Conservation (phyloP, 2,329 filamentous ascomycete species). For the Cadophora malorum region DNA sequence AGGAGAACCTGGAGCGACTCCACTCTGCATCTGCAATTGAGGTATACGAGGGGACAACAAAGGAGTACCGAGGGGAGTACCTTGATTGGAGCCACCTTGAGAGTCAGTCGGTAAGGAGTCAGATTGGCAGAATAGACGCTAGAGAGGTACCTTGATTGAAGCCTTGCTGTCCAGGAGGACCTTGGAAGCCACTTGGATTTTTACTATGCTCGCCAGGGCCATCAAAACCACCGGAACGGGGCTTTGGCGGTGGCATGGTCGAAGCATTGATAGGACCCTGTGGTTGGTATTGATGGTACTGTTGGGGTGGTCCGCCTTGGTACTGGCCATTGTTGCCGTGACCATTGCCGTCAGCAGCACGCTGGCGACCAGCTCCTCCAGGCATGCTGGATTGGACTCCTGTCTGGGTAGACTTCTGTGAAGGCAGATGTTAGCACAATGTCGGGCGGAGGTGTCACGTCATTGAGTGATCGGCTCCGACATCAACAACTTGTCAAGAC, state of each 20-base stretch:
- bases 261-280: background rate
- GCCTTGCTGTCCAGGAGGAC: constrained; percentile 4
- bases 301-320: constrained; percentile 13
- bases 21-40: constrained; percentile 15
- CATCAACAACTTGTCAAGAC: background rate
- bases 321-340: constrained; percentile 14
- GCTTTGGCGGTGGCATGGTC: constrained; percentile 14
- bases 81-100: background rate
- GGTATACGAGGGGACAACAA: constrained; percentile 8
- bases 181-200: constrained; percentile 11
- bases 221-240: constrained; percentile 31
- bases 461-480: background rate
- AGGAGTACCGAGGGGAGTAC: constrained; percentile 6
- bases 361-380: constrained; percentile 28
- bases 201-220: constrained; percentile 24
- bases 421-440: background rate
- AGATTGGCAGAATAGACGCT: background rate
- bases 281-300: constrained; percentile 11
- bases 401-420: constrained; percentile 14
- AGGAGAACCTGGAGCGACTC: constrained; percentile 17
- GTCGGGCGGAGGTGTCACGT: background rate
- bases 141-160: constrained; percentile 5
- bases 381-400: constrained; percentile 25
- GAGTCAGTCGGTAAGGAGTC: background rate
- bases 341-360: constrained; percentile 12